Conservation (phyloP, 2,329 filamentous ascomycete genomes). For the Apiospora aurea region DNA sequence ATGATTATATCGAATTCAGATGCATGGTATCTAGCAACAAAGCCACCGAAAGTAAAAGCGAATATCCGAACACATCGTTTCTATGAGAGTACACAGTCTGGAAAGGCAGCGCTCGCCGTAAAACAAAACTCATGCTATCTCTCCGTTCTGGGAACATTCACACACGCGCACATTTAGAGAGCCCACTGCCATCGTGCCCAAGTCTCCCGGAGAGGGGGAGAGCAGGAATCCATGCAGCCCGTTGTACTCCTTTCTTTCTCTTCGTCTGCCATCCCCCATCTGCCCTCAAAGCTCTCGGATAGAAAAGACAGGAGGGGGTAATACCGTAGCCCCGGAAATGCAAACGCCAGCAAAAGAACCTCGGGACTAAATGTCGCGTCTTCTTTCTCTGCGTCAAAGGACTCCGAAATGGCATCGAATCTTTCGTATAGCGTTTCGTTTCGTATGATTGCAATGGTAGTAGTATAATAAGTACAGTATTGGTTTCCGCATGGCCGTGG, state of each 20-base stretch:
- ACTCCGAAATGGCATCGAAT: not conserved
- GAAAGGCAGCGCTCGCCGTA: conserved; percentile 10
- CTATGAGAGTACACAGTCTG: conserved; percentile 12
- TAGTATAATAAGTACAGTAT: conserved; percentile 16
- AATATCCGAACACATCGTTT: conserved; percentile 1
- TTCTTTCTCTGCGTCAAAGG: not conserved
- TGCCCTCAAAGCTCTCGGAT: not conserved
- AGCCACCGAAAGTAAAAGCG: not conserved
- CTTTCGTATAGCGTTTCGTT: not conserved
- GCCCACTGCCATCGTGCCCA: not conserved
- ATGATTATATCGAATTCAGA: conserved; percentile 1
- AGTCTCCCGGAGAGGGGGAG: not conserved
- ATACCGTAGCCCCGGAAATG: not conserved
- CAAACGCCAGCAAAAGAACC: not conserved
- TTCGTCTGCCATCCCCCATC: not conserved
- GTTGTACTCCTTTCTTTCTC: not conserved
- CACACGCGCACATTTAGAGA: too few relatives aligned
- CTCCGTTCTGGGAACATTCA: not conserved
- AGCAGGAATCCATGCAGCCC: not conserved
- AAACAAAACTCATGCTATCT: not conserved
- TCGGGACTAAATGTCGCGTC: not conserved
- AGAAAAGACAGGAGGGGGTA: not conserved
- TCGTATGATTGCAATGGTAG: not conserved
- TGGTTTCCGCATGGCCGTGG: not conserved
- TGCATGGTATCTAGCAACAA: conserved; percentile 9